phyloP scores from a whole-genome alignment of 768 basidiomycete species.

The Kondoa subrosea region DNA sequence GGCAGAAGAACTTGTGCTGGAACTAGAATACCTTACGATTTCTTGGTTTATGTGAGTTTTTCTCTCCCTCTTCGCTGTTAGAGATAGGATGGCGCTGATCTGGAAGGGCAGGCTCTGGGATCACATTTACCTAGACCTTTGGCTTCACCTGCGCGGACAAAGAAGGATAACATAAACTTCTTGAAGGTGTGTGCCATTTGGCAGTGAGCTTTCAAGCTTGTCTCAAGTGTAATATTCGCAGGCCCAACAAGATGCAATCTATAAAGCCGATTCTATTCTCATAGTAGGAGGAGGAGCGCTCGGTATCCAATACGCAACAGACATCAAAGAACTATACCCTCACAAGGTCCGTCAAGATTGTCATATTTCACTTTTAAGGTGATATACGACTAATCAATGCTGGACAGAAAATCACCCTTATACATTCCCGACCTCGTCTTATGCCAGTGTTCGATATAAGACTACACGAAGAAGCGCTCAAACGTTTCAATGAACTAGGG shows the following conservation, averaged over 20 bases:
- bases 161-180: conserved; percentile 22
- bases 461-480: conserved; percentile 22
- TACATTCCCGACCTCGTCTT: conserved; percentile 27
- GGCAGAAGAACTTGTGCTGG: background rate
- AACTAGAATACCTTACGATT: conserved; percentile 23
- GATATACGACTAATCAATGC: background rate
- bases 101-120: conserved; percentile 22
- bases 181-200: conserved; percentile 18
- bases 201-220: background rate
- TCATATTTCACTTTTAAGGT: background rate
- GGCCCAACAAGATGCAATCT: conserved; percentile 1
- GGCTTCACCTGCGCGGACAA: conserved; percentile 15
- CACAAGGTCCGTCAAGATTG: conserved; percentile 10
- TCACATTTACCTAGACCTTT: conserved; percentile 25
- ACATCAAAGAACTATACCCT: conserved; percentile 17
- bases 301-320: conserved; percentile 28
- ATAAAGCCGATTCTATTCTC: conserved; percentile 18
- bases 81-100: background rate
- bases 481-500: conserved; percentile 25
- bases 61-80: background rate
- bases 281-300: conserved; percentile 28
- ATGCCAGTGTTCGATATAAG: conserved; percentile 24
- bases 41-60: conserved; percentile 21
- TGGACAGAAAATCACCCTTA: conserved; percentile 23
- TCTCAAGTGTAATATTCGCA: background rate